Evolutionary conservation across 176 grass and related monocot species (phyloP), one percentile per base, ranked within the genome.

Genomic region (Lolium rigidum): DNA sequence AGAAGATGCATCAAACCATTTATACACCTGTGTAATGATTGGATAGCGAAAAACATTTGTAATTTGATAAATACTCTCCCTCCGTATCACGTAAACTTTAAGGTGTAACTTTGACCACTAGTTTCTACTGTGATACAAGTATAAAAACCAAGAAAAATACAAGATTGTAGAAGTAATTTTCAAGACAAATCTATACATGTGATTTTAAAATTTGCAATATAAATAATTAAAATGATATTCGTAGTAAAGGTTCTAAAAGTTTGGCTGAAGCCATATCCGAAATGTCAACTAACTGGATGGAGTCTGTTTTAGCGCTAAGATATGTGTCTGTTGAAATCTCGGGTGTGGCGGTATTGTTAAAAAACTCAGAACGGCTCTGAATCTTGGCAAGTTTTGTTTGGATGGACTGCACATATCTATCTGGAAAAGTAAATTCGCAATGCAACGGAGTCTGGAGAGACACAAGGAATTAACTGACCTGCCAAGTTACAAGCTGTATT

Each of bases 11-110:
- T 98, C 88, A 64, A 98, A 88, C 9, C 89, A 70, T 65, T 98
- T 89, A 95, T 91, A 98, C 64, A 98, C 90, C 95, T 97, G 90
- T 85, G 89, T 63, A 83, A 35, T 70, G 44, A 78, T 83, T 83
- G 41, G 47, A 44, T 6, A 84, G 61, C 52, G 66, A 66, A 80
- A 79, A 69, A 47, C 7, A 58, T 60, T 70, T 81, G 13, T 74
- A 17, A 31, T 87, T 48, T 76, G 20, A 66, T 70, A 16, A 4
- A 88, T 48, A 64, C 31, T 35, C 44, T 47, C 44, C 44, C 44
- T 47, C 44, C 7, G 6, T 47, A 9, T 47, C 44, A 47, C 8
- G 44, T 9, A 47, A 47, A 47, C 1, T 47, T 47, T 47, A 47
- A 47, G 44, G 31, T 35, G 31, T 35, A 35, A 35, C 31, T 35